A percentile compares a stretch with the other conserved stretches of the same genome.
These are phyloP conservation scores for Exophiala viscosa DNA, from an alignment of 2,329 filamentous ascomycete species.

Conservation along the genomic window DNA sequence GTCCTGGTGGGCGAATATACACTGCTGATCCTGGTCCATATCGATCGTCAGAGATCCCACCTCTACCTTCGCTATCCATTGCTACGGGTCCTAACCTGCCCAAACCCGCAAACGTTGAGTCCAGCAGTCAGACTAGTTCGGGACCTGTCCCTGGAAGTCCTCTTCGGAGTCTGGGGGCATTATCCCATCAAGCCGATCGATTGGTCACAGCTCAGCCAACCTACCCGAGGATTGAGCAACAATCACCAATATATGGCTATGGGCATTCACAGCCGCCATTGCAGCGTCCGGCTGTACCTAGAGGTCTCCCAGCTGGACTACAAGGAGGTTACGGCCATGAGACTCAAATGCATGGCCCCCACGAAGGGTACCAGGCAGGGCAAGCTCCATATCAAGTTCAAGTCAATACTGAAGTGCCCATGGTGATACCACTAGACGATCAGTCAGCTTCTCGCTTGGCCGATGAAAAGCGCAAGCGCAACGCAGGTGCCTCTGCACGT, in stretches of 20 bases:
- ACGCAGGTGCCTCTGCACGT: slow-evolving; percentile 78
- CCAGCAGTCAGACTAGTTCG: slow-evolving; percentile 15
- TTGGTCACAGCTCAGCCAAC: slow-evolving; percentile 11
- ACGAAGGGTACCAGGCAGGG: slow-evolving; percentile 23
- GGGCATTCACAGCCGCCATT: slow-evolving; percentile 4
- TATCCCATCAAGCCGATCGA: slow-evolving; percentile 10
- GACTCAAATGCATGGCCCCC: slow-evolving; percentile 15
- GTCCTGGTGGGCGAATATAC: slow-evolving; percentile 41
- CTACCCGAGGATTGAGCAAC: slow-evolving; percentile 13
- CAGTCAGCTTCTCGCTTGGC: slow-evolving; percentile 77
- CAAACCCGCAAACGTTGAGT: slow-evolving; percentile 3
- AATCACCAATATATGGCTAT: slow-evolving; percentile 20
- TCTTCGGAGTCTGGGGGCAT: slow-evolving; percentile 3
- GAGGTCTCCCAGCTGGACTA: slow-evolving; percentile 12
- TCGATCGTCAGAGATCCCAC: slow-evolving; percentile 40
- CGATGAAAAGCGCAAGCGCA: slow-evolving; percentile 79
- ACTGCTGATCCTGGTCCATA: slow-evolving; percentile 40
- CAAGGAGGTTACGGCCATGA: slow-evolving; percentile 15
- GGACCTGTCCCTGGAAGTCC: slow-evolving; percentile 13
- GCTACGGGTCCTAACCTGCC: slow-evolving; percentile 11
- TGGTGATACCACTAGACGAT: slow-evolving; percentile 55
- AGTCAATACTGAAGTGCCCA: slow-evolving; percentile 33
- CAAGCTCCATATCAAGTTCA: slow-evolving; percentile 32
- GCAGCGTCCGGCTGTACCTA: slow-evolving; percentile 8
- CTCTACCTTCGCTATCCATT: slow-evolving; percentile 46